phyloP scores from a whole-genome alignment of 148 eudicot genomes.

The Silene latifolia region DNA sequence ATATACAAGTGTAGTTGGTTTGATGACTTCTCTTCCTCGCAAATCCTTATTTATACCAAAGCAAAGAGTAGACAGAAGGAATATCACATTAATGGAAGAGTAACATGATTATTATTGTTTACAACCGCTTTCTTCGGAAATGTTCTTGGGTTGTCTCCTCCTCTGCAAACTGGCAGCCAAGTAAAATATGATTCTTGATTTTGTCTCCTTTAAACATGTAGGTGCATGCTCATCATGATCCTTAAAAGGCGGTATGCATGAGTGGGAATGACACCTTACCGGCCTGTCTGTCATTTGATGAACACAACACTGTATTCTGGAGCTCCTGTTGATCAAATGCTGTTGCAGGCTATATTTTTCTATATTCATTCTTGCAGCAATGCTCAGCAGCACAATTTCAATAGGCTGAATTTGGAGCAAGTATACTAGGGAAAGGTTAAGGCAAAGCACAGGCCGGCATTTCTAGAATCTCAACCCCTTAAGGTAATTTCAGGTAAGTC shows the following conservation, averaged over 20 bases:
- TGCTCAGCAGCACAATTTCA: neutral
- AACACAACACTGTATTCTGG: neutral
- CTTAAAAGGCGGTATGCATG: too few relatives aligned
- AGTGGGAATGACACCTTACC: too few relatives aligned
- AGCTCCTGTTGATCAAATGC: neutral
- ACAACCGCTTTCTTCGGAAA: neutral
- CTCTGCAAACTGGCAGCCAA: neutral
- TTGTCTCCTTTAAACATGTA: too few relatives aligned
- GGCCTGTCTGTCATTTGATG: too few relatives aligned
- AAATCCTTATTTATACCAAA: neutral
- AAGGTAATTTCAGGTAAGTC: too few relatives aligned
- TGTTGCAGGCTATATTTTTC: neutral
- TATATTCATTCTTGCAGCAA: neutral
- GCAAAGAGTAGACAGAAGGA: constrained; percentile 9
- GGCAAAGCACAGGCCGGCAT: too few relatives aligned
- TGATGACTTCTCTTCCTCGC: constrained; percentile 5
- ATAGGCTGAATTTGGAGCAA: neutral
- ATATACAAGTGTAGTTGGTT: neutral
- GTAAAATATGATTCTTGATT: too few relatives aligned
- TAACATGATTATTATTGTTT: neutral
- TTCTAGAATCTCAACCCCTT: too few relatives aligned
- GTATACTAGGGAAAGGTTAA: too few relatives aligned
- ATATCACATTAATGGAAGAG: neutral
- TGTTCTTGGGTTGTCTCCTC: neutral
- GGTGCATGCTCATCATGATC: too few relatives aligned